A percentile compares a stretch with the other conserved stretches of the same genome.
Conservation (phyloP, 805 yeast species). For the Teunomyces pallodes region DNA sequence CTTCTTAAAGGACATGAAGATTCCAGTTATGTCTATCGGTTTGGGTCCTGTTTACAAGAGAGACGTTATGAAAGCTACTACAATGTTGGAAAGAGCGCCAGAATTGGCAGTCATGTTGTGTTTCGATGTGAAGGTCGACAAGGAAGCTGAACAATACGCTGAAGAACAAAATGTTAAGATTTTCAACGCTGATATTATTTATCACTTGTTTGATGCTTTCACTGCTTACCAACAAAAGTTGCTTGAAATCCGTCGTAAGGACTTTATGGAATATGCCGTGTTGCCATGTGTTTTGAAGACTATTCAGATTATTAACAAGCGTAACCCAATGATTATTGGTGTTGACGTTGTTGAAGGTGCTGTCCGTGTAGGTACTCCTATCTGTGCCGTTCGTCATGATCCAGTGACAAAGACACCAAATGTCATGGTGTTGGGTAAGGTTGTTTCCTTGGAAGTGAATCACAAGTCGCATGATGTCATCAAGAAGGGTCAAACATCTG, state of each 20-base stretch:
- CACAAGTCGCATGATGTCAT: conserved; percentile 79
- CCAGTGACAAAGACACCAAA: conserved; percentile 77
- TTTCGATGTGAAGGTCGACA: conserved; percentile 95
- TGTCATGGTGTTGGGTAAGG: conserved; percentile 78
- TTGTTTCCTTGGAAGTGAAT: conserved; percentile 90
- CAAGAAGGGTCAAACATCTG: conserved; percentile 92
- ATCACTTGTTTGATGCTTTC: conserved; percentile 93
- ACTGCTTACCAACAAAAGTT: conserved; percentile 87
- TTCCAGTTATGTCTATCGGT: conserved; percentile 98
- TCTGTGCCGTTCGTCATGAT: conserved; percentile 87
- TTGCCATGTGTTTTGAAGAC: conserved; percentile 96
- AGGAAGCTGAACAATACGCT: conserved; percentile 98
- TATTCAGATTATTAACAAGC: conserved; percentile 92
- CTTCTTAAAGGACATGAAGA: conserved; percentile 97
- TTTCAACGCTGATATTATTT: conserved; percentile 94
- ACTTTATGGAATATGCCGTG: conserved; percentile 81
- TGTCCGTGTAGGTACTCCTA: conserved; percentile 89
- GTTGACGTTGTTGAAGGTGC: conserved; percentile 94
- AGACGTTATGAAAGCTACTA: conserved; percentile 95
- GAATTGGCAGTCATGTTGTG: conserved; percentile 97
- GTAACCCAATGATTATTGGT: conserved; percentile 99
- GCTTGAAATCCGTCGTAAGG: conserved; percentile 86
- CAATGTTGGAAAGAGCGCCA: conserved; percentile 96
- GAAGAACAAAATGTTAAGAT: conserved; percentile 87
- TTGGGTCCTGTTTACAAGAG: conserved; percentile 97